A percentile compares a stretch with the other conserved stretches of the same genome.
Evolutionary conservation across 495 filamentous ascomycete genomes (phyloP).

Genomic region (Aspergillus saccharolyticus): DNA sequence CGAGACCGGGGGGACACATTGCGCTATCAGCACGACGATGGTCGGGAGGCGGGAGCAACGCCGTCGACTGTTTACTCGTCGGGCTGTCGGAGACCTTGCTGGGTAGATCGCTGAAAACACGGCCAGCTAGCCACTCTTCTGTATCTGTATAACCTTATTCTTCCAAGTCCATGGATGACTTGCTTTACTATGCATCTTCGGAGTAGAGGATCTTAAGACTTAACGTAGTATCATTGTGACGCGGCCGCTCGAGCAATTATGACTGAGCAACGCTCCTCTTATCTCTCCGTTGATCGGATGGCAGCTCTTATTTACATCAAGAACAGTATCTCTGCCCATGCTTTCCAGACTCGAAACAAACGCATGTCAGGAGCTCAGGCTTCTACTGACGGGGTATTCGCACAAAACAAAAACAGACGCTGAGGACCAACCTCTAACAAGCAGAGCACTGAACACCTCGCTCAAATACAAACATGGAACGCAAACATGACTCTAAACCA

Average conservation of each 20-base stretch:
- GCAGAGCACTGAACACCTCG: slow-evolving; percentile 1
- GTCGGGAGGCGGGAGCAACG: not conserved
- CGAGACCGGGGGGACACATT: not conserved
- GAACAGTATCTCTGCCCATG: not conserved
- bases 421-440: slow-evolving; percentile 6
- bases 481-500: not conserved
- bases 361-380: slow-evolving; percentile 19
- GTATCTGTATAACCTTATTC: not conserved
- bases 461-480: too few species aligned
- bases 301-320: not conserved
- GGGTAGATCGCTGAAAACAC: not conserved
- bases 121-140: not conserved
- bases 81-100: not conserved
- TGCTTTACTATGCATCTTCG: not conserved
- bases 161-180: not conserved
- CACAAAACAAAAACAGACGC: slow-evolving; percentile 3
- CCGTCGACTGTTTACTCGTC: not conserved
- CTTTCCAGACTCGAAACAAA: slow-evolving; percentile 1
- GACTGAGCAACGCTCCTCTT: too few species aligned
- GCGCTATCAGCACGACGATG: not conserved
- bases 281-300: too few species aligned
- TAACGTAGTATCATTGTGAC: too few species aligned
- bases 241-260: too few species aligned
- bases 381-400: slow-evolving; percentile 27
- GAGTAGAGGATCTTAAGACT: not conserved